Base-by-base conservation (phyloP, 768 basidiomycete genomes). In the Candolleomyces eurysporus region DNA sequence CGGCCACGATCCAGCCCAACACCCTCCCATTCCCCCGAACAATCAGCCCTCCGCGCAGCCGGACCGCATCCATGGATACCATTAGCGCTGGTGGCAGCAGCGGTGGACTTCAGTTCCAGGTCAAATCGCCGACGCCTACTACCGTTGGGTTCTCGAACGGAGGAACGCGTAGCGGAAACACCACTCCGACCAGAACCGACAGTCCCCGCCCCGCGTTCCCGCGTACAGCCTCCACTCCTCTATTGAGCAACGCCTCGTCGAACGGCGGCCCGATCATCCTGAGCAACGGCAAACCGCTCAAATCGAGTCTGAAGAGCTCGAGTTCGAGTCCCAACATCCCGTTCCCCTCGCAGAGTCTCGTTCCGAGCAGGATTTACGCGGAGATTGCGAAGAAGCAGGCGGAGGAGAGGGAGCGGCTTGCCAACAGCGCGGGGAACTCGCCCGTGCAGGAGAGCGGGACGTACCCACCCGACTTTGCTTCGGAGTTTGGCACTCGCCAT, bases 251-350 rank as follows among this genome's bases (percentile, higher is more conserved):
- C 66, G 49, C 81, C 69, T 62, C 72, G 59, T 67, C 81, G 57
- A 32, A 76, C 63, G 65, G 80, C 60, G 54, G 73, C 63, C 66
- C 79, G 14, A 78, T 88, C 57, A 71, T 86, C 22, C 82, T 88
- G 39, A 77, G 84, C 19, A 93, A 88, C 60, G 94, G 94, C 48
- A 92, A 92, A 69, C 90, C 93, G 4, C 87, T 97, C 74, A 93
- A 93, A 69, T 82, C 90, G 0, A 90, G 92, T 1, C 83, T 97
- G 67, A 97, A 96, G 71, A 75, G 75, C 5, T 83, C 82, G 39
- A 77, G 78, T 8, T 84, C 84, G 8, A 71, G 80, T 2, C 80
- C 82, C 48, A 76, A 75, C 65, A 82, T 84, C 56, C 72, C 77
- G 48, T 76, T 75, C 67, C 70, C 74, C 58, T 66, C 67, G 55